Conservation (phyloP, 208 protist genomes). For the Crithidia sp. region DNA sequence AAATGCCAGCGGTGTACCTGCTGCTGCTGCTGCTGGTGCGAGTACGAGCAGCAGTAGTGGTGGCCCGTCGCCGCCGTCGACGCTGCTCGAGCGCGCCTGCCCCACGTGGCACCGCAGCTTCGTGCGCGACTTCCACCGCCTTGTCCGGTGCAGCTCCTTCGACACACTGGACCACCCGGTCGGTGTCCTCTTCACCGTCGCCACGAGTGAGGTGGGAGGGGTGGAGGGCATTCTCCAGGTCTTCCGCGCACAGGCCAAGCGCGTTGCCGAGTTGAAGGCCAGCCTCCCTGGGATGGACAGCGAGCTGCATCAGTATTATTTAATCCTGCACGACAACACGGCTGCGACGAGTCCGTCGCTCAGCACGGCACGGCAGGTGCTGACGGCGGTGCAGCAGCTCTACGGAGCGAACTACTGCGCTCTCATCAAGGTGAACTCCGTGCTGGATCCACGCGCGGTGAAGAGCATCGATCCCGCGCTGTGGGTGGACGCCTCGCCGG, state of each 20-base stretch:
- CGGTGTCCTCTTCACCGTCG: constrained; percentile 65
- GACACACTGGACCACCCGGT: constrained; percentile 86
- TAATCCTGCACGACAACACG: constrained; percentile 81
- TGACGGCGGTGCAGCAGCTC: constrained; percentile 50
- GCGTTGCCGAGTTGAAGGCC: constrained; percentile 37
- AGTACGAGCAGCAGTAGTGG: neutral
- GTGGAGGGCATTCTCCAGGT: constrained; percentile 55
- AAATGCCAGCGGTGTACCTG: neutral
- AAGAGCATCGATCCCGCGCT: constrained; percentile 66
- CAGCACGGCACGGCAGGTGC: constrained; percentile 43
- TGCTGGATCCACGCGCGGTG: constrained; percentile 45
- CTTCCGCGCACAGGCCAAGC: constrained; percentile 49
- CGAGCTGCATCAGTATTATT: constrained; percentile 69
- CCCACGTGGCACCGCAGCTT: constrained; percentile 65
- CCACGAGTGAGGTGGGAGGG: constrained; percentile 58
- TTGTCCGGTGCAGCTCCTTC: constrained; percentile 72
- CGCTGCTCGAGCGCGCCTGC: constrained; percentile 66
- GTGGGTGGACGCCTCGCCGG: constrained; percentile 76
- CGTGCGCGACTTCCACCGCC: constrained; percentile 55
- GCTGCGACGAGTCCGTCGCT: constrained; percentile 35
- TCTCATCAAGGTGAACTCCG: constrained; percentile 74
- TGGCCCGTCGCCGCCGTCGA: constrained; percentile 23
- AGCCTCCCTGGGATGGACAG: constrained; percentile 72
- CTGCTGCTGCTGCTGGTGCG: neutral
- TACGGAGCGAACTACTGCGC: constrained; percentile 61